A percentile compares a stretch with the other conserved stretches of the same genome.
Evolutionary conservation across 73 alveolate genomes (phyloP).

Genomic region (Halteria grandinella): DNA sequence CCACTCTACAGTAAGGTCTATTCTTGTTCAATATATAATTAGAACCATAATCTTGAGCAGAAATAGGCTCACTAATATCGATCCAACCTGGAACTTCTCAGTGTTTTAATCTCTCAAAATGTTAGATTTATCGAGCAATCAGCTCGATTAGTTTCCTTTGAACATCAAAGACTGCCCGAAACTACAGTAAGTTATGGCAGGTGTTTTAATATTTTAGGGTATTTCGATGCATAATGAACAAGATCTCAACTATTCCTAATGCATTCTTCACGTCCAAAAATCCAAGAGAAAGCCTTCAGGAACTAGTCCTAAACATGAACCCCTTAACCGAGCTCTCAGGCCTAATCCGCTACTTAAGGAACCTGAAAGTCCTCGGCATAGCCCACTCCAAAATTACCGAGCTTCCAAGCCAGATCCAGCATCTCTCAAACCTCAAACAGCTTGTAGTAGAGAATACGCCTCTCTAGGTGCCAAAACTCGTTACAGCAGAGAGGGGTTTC

Average conservation of each 20-base stretch:
- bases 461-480: conserved; percentile 40
- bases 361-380: conserved; percentile 30
- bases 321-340: conserved; percentile 33
- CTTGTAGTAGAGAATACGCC: conserved; percentile 57
- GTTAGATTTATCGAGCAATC: conserved; percentile 19
- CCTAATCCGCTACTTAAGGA: conserved; percentile 6
- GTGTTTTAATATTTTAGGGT: background rate
- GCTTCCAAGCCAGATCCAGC: conserved; percentile 26
- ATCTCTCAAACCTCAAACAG: conserved; percentile 1
- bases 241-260: conserved; percentile 21
- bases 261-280: conserved; percentile 8
- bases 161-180: conserved; percentile 42
- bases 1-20: background rate
- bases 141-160: conserved; percentile 5
- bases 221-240: conserved; percentile 22
- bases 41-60: conserved; percentile 40
- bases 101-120: conserved; percentile 14
- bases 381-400: conserved; percentile 50
- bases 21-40: background rate
- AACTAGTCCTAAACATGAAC: conserved; percentile 21
- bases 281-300: conserved; percentile 4
- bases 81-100: background rate
- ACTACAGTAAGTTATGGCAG: conserved; percentile 1
- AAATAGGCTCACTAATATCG: conserved; percentile 8
- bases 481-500: conserved; percentile 54